phyloP scores from a whole-genome alignment of 371 early-diverging fungal genomes.

The Mucor racemosus region DNA sequence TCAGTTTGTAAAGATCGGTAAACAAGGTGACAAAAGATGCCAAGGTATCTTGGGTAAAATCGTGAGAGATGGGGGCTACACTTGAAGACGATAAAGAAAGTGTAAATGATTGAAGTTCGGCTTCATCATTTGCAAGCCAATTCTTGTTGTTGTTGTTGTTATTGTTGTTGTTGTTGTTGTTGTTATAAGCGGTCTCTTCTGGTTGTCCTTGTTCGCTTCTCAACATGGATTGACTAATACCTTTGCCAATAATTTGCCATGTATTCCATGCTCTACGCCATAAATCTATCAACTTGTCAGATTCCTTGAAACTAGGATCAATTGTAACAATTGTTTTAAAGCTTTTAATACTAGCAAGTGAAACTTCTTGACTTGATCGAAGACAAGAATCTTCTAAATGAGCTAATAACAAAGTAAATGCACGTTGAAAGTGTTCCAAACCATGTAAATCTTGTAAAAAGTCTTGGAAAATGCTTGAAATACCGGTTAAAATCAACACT shows the following conservation, averaged over 20 bases:
- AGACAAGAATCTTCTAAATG: constrained; percentile 78
- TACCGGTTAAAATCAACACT: constrained; percentile 78
- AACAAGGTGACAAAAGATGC: constrained; percentile 71
- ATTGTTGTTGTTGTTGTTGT: background rate
- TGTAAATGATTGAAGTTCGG: constrained; percentile 41
- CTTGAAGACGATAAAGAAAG: constrained; percentile 43
- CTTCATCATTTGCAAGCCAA: constrained; percentile 18
- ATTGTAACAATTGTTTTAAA: constrained; percentile 62
- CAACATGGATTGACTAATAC: constrained; percentile 41
- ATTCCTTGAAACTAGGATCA: constrained; percentile 44
- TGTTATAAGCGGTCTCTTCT: background rate
- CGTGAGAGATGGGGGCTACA: constrained; percentile 41
- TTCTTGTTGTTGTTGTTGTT: background rate
- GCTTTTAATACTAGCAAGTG: constrained; percentile 75
- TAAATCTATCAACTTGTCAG: constrained; percentile 39
- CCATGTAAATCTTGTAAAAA: constrained; percentile 66
- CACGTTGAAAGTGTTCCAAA: constrained; percentile 63
- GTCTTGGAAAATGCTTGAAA: constrained; percentile 73
- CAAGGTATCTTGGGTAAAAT: constrained; percentile 82
- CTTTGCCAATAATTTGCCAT: constrained; percentile 80
- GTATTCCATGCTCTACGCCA: constrained; percentile 78
- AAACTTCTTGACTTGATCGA: constrained; percentile 76
- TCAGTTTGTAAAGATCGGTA: constrained; percentile 64
- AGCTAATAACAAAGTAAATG: constrained; percentile 72
- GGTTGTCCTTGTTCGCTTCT: background rate